Conservation (phyloP, 108 stramenopile species). For the Pseudonitzschia pungens region DNA sequence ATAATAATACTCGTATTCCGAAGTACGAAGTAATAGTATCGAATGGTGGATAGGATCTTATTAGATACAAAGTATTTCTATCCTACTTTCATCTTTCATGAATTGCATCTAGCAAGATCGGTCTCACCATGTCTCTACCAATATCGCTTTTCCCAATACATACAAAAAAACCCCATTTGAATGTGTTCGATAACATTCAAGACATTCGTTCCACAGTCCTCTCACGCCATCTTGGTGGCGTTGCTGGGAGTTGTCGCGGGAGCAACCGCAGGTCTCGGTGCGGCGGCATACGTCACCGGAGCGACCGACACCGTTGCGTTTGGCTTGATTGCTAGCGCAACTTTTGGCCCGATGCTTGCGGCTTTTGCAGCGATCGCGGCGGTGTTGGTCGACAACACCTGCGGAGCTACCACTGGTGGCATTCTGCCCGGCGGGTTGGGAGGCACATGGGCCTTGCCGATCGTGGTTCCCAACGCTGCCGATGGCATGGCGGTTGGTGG, state of each 20-base stretch:
- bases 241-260: not conserved
- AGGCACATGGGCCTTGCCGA: not conserved
- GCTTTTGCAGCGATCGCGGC: not conserved
- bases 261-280: not conserved
- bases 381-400: conserved; percentile 6
- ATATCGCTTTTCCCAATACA: too few species aligned
- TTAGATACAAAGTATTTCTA: too few species aligned
- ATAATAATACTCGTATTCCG: too few species aligned
- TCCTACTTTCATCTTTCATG: too few species aligned
- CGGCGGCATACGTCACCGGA: not conserved
- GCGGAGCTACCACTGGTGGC: conserved; percentile 2
- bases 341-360: not conserved
- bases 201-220: not conserved
- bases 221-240: not conserved
- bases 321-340: not conserved
- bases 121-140: too few species aligned
- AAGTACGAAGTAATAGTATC: too few species aligned
- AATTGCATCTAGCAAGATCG: too few species aligned
- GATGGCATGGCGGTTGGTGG: not conserved
- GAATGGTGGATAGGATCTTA: too few species aligned
- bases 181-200: not conserved
- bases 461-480: not conserved
- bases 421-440: not conserved
- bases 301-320: not conserved
- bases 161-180: too few species aligned